Base-by-base conservation (phyloP, 2,329 filamentous ascomycete genomes). In the Verticillium zaregamsianum region DNA sequence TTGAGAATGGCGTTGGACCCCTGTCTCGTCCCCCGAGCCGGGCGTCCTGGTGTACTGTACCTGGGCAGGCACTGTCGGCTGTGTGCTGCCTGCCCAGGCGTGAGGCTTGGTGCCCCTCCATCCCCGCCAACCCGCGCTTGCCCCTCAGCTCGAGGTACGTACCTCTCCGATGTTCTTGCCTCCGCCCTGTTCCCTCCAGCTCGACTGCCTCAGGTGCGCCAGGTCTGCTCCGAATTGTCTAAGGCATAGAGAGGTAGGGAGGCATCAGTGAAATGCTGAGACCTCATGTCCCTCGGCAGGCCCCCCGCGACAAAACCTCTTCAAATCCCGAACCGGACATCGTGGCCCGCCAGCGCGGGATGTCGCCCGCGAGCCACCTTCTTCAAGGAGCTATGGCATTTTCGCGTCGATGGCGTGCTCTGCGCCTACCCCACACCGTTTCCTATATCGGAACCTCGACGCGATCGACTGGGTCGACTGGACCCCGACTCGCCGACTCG, bases 361-460 rank as follows among this genome's bases (percentile, higher is more conserved):
- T 49, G 40, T 55, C 54, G 54, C 54, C 54, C 32, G 25, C 8
- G n/a, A 25, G n/a, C 9, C n/a, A 49, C 40, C 40, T 49, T 49
- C 20, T 49, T 49, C 40, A 49, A 35, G 58, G n/a, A 59, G 58
- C 58, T 59, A 59, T 64, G 64, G 63, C 62, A 64, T 64, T 64
- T 63, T 62, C 65, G 66, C 66, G 67, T 55, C 67, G 68, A 74
- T 73, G 68, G 70, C 72, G 72, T 73, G 71, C 71, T 74, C 64
- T 62, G 64, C 45, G 56, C 61, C 66, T 66, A 68, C 68, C 68
- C 71, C 72, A 71, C 67, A 70, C 65, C 59, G 57, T 62, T 68
- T 64, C 70, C 68, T 66, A 66, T 70, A 65, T 63, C 64, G 66
- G 66, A 49, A n/a, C 7, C 40, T 49, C n/a, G n/a, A 49, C 40